Evolutionary conservation across 441 rosid genomes (phyloP), one percentile per base, ranked within the genome.

Genomic region (Erodium trifolium): DNA sequence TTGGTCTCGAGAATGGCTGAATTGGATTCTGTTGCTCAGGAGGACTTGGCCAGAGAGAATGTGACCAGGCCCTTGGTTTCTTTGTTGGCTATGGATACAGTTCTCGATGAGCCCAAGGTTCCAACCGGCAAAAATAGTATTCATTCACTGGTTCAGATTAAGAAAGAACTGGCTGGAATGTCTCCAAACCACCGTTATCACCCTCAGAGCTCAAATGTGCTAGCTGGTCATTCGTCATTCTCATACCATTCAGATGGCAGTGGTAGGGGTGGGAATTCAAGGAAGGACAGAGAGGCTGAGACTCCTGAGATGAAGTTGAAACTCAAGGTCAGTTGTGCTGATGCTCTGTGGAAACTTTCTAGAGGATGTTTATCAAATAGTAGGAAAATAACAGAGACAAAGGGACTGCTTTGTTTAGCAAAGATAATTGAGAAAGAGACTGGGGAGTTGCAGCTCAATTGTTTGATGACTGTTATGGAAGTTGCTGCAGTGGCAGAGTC

Each of bases 341-440:
- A 69, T 71, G 93, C 90, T 18, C 64, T 82, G 71, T 81, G 83
- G 84, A 81, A 73, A 65, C 65, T 83, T 71, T 83, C 80, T 4
- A 78, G 51, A 73, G 81, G 77, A 63, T 81, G 78, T 67, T 60
- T 78, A 35, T 53, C 66, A 0, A 79, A 67, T 39, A 66, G 88
- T 60, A 79, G 79, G 77, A 82, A 78, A 75, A 83, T 88, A 19
- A 78, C 87, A 0, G 90, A 88, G 69, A 84, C 87, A 0, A 88
- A 82, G 75, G 88, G 88, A 55, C 43, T 88, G 72, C 82, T 83
- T 74, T 84, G 93, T 78, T 72, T 88, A 75, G 89, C 79, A 0
- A 88, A 84, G 72, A 66, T 83, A 63, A 80, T 88, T 9, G 87
- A 84, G 73, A 72, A 16, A n/a, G 87, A 79, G 73, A 78, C 69